phyloP scores from a whole-genome alignment of 1,284 basidiomycete species.

The Heliocybe sulcata region DNA sequence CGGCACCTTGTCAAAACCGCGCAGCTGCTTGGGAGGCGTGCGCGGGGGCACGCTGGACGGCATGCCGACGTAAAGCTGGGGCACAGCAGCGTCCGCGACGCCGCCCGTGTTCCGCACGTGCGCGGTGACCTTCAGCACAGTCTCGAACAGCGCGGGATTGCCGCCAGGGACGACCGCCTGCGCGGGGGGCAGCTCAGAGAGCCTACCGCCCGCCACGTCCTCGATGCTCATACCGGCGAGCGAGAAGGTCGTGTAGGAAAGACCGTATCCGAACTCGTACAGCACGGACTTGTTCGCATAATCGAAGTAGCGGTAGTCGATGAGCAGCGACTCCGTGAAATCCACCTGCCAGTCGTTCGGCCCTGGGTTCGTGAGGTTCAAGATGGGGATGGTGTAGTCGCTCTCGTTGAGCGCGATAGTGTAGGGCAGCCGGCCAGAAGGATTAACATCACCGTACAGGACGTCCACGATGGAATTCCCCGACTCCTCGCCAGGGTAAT shows the following conservation, averaged over 20 bases:
- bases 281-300: conserved; percentile 45
- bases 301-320: conserved; percentile 66
- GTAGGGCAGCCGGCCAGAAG: conserved; percentile 47
- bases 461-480: conserved; percentile 47
- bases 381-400: conserved; percentile 41
- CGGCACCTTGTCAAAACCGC: conserved; percentile 40
- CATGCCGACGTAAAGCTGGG: conserved; percentile 41
- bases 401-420: conserved; percentile 42
- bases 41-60: conserved; percentile 34
- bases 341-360: no score
- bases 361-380: no score
- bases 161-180: no score
- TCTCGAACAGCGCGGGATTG: no score
- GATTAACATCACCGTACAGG: conserved; percentile 42
- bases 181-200: no score
- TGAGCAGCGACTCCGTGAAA: conserved; percentile 25
- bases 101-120: conserved; percentile 39
- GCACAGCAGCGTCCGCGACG: neutral
- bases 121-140: no score
- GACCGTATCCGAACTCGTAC: conserved; percentile 62
- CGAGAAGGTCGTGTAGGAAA: conserved; percentile 62
- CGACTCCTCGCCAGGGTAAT: neutral
- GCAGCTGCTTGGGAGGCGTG: conserved; percentile 35
- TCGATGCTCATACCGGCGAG: conserved; percentile 37
- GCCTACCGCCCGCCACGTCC: no score